A percentile compares a stretch with the other conserved stretches of the same genome.
These are phyloP conservation scores for Calycina herbarum DNA, from an alignment of 2,329 filamentous ascomycete genomes.

Conservation along the genomic window DNA sequence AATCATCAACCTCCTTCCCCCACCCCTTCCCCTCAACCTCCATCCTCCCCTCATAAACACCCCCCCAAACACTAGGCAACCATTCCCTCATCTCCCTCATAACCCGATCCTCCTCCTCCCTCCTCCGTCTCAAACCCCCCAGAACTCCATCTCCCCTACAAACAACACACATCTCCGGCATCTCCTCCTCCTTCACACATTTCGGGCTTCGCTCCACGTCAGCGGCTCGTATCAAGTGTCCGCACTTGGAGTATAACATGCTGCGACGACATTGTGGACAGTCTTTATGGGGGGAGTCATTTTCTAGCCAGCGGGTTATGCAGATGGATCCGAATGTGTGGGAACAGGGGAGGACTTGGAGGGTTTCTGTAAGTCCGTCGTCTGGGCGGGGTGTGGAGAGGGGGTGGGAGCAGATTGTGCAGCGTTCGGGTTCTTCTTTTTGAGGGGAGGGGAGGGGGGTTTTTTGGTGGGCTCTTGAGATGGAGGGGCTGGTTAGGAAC, in stretches of 20 bases:
- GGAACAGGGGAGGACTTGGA: conserved; percentile 28
- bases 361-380: conserved; percentile 25
- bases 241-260: conserved; percentile 32
- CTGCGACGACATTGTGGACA: conserved; percentile 31
- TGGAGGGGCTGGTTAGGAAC: not conserved
- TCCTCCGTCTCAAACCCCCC: conserved; percentile 18
- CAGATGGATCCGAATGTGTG: conserved; percentile 33
- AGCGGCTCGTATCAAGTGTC: conserved; percentile 27
- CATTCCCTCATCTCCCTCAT: conserved; percentile 20
- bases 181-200: conserved; percentile 22
- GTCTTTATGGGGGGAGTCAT: conserved; percentile 26
- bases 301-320: conserved; percentile 31
- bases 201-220: conserved; percentile 13
- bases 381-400: not conserved
- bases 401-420: conserved; percentile 24
- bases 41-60: conserved; percentile 16
- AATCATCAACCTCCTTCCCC: conserved; percentile 22
- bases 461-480: not conserved
- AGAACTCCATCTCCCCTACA: conserved; percentile 25
- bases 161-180: conserved; percentile 28
- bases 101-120: conserved; percentile 21
- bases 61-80: conserved; percentile 26
- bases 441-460: not conserved
- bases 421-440: conserved; percentile 10
- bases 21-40: conserved; percentile 25